Percentiles rank a stretch among this genome's conserved stretches.
Conservation (phyloP, 1,284 basidiomycete species). For the Irpex sp. region DNA sequence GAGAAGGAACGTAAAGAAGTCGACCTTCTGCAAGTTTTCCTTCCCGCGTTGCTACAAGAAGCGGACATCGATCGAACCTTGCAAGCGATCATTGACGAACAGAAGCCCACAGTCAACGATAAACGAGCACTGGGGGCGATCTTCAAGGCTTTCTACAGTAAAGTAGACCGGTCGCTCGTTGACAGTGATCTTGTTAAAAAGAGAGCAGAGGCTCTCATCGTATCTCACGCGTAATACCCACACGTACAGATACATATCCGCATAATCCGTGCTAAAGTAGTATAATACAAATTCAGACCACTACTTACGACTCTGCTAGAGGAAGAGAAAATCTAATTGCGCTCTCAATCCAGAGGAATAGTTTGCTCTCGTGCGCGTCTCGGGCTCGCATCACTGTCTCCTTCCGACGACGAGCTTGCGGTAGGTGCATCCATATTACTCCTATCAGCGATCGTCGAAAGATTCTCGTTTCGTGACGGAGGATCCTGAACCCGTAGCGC, state of each 20-base stretch:
- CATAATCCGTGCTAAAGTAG: background rate
- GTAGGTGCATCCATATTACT: background rate
- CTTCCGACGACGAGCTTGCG: background rate
- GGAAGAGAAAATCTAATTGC: background rate
- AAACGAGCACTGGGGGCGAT: constrained; percentile 43
- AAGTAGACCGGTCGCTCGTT: constrained; percentile 56
- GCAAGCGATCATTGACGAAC: constrained; percentile 33
- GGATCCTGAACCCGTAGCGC: background rate
- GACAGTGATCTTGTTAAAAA: constrained; percentile 53
- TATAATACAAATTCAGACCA: constrained; percentile 3
- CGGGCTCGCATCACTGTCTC: background rate
- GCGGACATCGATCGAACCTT: constrained; percentile 52
- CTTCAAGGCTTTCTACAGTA: constrained; percentile 59
- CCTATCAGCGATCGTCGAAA: background rate
- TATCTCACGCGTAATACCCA: constrained; percentile 11
- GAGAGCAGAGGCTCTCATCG: constrained; percentile 41
- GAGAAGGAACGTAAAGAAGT: constrained; percentile 58
- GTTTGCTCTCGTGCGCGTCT: background rate
- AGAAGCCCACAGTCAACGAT: constrained; percentile 16
- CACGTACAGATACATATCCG: background rate
- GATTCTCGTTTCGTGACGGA: background rate
- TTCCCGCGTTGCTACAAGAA: constrained; percentile 57
- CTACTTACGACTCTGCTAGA: background rate
- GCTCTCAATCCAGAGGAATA: background rate
- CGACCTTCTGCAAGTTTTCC: constrained; percentile 46